Evolutionary conservation across 192 early-diverging fungal genomes (phyloP), one percentile per base, ranked within the genome.

Genomic region (Chytriomyces sp.): DNA sequence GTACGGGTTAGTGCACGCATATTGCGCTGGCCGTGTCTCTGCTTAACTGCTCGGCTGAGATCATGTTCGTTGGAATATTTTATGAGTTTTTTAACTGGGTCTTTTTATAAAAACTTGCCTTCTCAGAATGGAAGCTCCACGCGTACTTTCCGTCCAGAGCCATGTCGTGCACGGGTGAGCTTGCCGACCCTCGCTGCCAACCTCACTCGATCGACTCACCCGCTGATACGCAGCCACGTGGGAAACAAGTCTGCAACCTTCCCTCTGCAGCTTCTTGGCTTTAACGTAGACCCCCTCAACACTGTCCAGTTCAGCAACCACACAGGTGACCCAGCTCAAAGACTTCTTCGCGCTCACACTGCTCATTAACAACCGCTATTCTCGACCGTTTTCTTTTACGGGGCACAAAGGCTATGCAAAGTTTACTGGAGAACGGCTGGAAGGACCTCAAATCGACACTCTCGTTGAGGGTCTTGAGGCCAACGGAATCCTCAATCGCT

Each of bases 281-380:
- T 90, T 80, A 93, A 98, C 70, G 96, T 98, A 16, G 95, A 97
- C 77, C 92, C 94, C 3, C 83, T 97, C 61, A 96, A 96, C 86
- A 94, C 95, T 1, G 95, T 98, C 26, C 94, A 94, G 79, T 92
- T 98, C 78, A 94, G 94, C 65, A 98, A 98, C 82, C 96, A 98
- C 83, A 94, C 92, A 7, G 94, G 90, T 90, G 57, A 78, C 9
- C 57, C 16, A 59, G 18, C 18, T 59, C 57, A 59, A 2, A 59
- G 18, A n/a, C 57, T n/a, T 59, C 1, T n/a, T n/a, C 16, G 16
- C 57, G 5, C 57, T 59, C 57, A 59, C 16, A n/a, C 2, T 4
- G 0, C 16, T 5, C 16, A 59, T 59, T n/a, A 59, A 59, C 57
- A 60, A 2, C 57, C 6, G 68, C 75, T 13, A 3, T 24, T 43